Base-by-base conservation (phyloP, 495 filamentous ascomycete genomes). In the Neurospora terricola region DNA sequence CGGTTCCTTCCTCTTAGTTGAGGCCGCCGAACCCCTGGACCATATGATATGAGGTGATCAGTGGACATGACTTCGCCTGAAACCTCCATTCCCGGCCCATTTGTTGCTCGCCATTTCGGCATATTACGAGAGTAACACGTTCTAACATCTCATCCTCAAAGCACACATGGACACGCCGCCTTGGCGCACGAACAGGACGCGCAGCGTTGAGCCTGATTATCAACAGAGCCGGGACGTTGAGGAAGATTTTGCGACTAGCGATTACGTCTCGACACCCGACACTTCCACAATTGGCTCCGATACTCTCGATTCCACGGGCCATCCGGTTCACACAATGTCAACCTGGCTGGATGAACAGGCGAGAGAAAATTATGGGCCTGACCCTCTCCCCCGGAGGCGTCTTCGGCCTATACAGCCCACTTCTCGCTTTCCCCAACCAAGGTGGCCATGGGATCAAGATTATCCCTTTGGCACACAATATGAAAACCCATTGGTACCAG, bases 61-160 rank as follows among this genome's bases (percentile, higher is more conserved):
- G 1, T 18, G 40, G 6, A 8, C 12, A 0, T 0, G 14, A 0
- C 16, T 42, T 0, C 18, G 16, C 5, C 40, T 6, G 16, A 1
- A 43, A 43, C 18, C 2, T 43, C 16, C 0, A 43, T n/a, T 0
- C 42, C 0, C 18, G 42, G 16, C 42, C 42, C 0, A 0, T n/a
- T 43, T 43, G 0, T 43, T 43, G 1, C 5, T 18, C 40, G 0
- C 5, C 40, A 40, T 2, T 40, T 40, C 1, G 0, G 39, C 0
- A 40, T 16, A 5, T 40, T 40, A 40, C 11, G 10, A 39, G 38
- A 39, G 3, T 0, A 39, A 14, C 38, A 14, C 0, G 11, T 39
- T 39, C 8, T 9, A 0, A 38, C 37, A 2, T 14, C 12, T n/a
- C n/a, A n/a, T 18, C 16, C 18, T 43, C 2, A 43, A n/a, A 43